A percentile compares a stretch with the other conserved stretches of the same genome.
Evolutionary conservation across 257 asterid species (phyloP).

Genomic region (Solanum tarijense): DNA sequence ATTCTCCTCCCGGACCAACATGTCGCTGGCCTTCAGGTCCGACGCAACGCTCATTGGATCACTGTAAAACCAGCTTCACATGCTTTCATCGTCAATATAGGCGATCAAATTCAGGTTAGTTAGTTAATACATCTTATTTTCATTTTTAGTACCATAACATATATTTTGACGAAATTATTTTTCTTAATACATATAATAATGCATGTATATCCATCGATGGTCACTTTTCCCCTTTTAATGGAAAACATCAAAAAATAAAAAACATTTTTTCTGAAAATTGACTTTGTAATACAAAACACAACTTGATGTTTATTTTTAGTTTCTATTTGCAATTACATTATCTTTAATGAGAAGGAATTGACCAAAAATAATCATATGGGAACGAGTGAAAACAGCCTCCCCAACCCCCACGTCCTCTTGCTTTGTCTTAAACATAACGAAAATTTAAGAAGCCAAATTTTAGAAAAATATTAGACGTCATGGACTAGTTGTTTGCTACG

Average conservation of each 20-base stretch:
- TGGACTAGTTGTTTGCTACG: neutral
- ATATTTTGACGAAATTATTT: too few relatives aligned
- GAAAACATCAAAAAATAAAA: neutral
- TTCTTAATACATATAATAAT: too few relatives aligned
- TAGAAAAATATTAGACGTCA: neutral
- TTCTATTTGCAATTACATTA: neutral
- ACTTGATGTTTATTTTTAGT: neutral
- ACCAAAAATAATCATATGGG: neutral
- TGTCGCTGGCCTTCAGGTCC: constrained; percentile 80
- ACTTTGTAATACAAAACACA: neutral
- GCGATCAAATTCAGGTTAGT: constrained; percentile 82
- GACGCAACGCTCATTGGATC: constrained; percentile 39
- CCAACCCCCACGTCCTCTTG: neutral
- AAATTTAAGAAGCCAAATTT: neutral
- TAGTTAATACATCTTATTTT: neutral
- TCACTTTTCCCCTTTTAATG: neutral
- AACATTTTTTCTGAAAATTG: neutral
- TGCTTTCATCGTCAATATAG: constrained; percentile 74
- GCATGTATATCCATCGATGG: too few relatives aligned
- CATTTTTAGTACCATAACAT: too few relatives aligned
- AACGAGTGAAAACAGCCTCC: neutral
- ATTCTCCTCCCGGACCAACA: constrained; percentile 57
- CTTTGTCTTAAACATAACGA: neutral
- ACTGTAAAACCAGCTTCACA: constrained; percentile 72
- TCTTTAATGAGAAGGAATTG: neutral